These are phyloP conservation scores for Coprinellus aureogranulatus DNA, from an alignment of 768 basidiomycete species.

Conservation along the genomic window DNA sequence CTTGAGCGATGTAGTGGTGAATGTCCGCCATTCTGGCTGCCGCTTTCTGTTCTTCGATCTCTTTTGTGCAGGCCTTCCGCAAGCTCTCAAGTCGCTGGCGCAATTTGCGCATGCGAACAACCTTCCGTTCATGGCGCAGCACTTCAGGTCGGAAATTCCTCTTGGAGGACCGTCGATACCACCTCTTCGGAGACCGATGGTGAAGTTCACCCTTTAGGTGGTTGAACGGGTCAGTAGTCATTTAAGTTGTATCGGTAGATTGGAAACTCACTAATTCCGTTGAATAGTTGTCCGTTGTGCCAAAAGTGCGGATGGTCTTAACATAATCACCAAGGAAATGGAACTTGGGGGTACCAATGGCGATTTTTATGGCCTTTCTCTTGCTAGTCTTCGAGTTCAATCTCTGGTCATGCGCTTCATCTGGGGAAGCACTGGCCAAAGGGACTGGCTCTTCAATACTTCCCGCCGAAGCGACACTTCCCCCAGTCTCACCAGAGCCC, in stretches of 20 bases:
- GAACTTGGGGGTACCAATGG: slow-evolving; percentile 1
- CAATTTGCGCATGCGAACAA: not conserved
- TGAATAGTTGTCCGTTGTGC: slow-evolving; percentile 5
- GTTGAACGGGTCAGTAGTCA: not conserved
- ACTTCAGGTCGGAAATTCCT: not conserved
- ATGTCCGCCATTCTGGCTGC: not conserved
- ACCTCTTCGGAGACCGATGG: slow-evolving; percentile 3
- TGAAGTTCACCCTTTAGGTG: not conserved
- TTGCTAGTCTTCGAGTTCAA: not conserved
- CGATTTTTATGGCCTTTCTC: not conserved
- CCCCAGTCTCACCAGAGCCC: too few species aligned
- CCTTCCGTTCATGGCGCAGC: not conserved
- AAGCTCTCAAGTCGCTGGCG: not conserved
- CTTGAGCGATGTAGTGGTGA: too few species aligned
- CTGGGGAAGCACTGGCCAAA: too few species aligned
- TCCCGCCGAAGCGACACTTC: too few species aligned
- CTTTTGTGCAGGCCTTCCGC: not conserved
- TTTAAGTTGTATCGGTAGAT: not conserved
- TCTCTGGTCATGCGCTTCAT: not conserved
- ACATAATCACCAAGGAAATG: slow-evolving; percentile 4
- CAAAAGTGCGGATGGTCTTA: not conserved
- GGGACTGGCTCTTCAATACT: too few species aligned
- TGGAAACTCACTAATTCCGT: slow-evolving; percentile 21
- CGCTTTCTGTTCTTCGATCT: not conserved
- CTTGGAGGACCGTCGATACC: slow-evolving; percentile 20